A percentile compares a stretch with the other conserved stretches of the same genome.
Conservation (phyloP, 2,329 filamentous ascomycete species). For the Tricladium varicosporioides region DNA sequence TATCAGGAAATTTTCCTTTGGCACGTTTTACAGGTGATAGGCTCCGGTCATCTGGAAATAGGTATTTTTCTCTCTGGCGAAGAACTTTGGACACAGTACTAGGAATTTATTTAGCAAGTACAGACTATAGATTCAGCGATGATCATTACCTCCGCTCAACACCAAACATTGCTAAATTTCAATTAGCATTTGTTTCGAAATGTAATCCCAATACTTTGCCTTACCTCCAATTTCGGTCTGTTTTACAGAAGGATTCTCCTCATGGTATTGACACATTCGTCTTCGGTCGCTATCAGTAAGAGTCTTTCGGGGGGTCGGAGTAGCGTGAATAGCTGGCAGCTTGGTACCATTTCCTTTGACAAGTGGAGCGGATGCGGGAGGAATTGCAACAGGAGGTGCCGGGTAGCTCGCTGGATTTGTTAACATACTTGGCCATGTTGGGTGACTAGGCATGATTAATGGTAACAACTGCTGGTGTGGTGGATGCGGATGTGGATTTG, state of each 20-base stretch:
- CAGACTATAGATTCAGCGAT: neutral
- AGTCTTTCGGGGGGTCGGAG: constrained; percentile 74
- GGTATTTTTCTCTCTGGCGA: constrained; percentile 90
- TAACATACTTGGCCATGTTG: constrained; percentile 78
- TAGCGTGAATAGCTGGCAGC: constrained; percentile 48
- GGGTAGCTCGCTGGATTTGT: constrained; percentile 67
- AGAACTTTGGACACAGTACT: constrained; percentile 99
- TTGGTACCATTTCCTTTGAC: constrained; percentile 41
- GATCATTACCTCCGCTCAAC: constrained; percentile 85
- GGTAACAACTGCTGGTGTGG: constrained; percentile 60
- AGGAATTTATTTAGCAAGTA: constrained; percentile 31
- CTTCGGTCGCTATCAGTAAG: constrained; percentile 88
- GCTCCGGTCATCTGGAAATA: constrained; percentile 76
- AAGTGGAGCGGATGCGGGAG: constrained; percentile 50
- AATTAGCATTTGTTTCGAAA: constrained; percentile 32
- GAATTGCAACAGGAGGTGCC: constrained; percentile 55
- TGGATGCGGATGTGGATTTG: constrained; percentile 33
- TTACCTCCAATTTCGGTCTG: constrained; percentile 93
- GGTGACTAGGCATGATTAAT: constrained; percentile 66
- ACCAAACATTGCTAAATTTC: constrained; percentile 72
- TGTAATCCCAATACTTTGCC: constrained; percentile 28
- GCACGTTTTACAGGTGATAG: constrained; percentile 76
- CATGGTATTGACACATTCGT: constrained; percentile 90
- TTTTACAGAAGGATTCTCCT: constrained; percentile 85
- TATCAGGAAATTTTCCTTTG: constrained; percentile 85